Evolutionary conservation across 441 rosid genomes (phyloP).

Genomic region (Syzygium syzygioides): DNA sequence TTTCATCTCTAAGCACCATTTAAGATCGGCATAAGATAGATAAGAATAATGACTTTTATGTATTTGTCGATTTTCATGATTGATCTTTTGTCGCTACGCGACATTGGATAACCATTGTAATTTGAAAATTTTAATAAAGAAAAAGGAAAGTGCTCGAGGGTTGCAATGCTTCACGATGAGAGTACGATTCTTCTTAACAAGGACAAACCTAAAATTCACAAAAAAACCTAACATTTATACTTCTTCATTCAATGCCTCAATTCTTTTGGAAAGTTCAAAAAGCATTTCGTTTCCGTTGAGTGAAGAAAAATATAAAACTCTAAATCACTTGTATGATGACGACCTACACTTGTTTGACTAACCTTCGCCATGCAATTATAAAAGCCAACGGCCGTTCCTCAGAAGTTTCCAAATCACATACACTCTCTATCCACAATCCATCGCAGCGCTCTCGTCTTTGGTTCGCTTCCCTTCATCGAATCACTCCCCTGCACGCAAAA

Average conservation of each 20-base stretch:
- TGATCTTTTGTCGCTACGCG: background rate
- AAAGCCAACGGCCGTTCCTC: background rate
- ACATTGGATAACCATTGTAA: background rate
- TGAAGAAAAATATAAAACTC: background rate
- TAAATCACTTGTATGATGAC: background rate
- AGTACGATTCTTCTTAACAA: background rate
- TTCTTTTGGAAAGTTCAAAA: background rate
- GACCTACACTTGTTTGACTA: background rate
- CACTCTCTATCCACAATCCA: conserved; percentile 9
- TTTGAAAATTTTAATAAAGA: background rate
- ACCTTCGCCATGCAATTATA: background rate
- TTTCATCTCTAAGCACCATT: background rate
- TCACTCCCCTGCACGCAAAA: background rate
- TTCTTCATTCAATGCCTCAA: background rate
- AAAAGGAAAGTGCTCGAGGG: background rate
- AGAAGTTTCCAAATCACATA: background rate
- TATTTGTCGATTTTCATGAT: background rate
- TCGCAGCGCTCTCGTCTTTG: conserved; percentile 10
- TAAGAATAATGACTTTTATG: background rate
- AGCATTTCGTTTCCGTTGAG: background rate
- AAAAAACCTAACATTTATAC: background rate
- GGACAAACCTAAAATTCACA: background rate
- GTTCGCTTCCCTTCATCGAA: conserved; percentile 1
- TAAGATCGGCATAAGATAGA: background rate
- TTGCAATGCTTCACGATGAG: background rate